Evolutionary conservation across 1,139 yeast species (phyloP), one percentile per base, ranked within the genome.

Genomic region (Diutina neorugosa): DNA sequence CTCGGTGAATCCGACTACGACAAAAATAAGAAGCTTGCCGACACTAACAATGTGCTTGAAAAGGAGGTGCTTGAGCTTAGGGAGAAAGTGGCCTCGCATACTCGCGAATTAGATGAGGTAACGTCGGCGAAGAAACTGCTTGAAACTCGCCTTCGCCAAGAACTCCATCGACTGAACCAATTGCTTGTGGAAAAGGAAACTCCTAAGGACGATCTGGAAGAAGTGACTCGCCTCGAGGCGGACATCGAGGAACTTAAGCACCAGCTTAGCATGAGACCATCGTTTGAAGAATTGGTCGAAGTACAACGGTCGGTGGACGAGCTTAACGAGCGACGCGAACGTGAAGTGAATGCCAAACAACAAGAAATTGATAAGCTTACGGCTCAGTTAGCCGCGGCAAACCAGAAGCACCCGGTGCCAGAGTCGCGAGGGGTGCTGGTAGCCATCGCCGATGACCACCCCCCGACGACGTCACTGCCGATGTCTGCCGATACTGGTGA

Each of bases 21-120:
- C 20, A 77, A 73, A 57, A 84, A 80, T 50, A 66, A 67, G 52
- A 73, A 72, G 57, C 64, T 79, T 53, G 58, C 61, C 16, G 74
- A 70, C 55, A 79, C 73, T 55, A 73, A 72, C 59, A 63, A 63
- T n/a, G 57, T 56, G 40, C 43, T 23, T 14, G 51, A 43, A 12
- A 34, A 41, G 16, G 14, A 41, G 23, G 37, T 43, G 16, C 31
- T 21, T 2, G 50, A 51, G 37, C 34, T 53, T 11, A 31, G 16
- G 16, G 31, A 23, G 14, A 44, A 34, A 9, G 49, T 27, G 18
- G 31, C 50, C 23, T 14, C n/a, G 21, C 48, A 44, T 19, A 21
- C 11, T 16, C 23, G 25, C 7, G 20, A 43, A 16, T 43, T 43
- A 27, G 46, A 43, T 2, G 48, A 21, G n/a, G 6, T 21, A 18